Evolutionary conservation across 441 rosid genomes (phyloP), one percentile per base, ranked within the genome.

Genomic region (Geranium incanum): DNA sequence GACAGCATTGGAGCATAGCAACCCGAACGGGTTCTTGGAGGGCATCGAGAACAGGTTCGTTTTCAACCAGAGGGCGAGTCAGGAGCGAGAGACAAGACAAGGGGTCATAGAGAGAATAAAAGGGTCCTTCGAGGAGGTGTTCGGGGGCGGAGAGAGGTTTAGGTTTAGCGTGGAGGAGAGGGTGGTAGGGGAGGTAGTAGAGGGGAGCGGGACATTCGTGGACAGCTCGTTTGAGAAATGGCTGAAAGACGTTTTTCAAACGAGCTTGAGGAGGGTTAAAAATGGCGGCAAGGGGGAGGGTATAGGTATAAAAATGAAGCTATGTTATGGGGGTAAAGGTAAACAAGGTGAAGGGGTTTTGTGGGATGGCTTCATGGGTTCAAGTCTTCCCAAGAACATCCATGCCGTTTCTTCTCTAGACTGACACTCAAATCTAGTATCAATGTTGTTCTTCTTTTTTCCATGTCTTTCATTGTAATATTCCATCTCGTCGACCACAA

Each of bases 361-460:
- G 72, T 73, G 78, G 72, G 81, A 81, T 76, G 94, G 97, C 48
- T 92, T 78, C 80, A 82, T 80, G 90, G 87, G 84, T 78, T 80
- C 96, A 77, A 76, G 79, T 83, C 97, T 92, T 28, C 97, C 97
- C 74, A 80, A 82, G 78, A 81, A 82, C 78, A 89, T 92, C 87
- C 89, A 80, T 74, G n/a, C 11, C 12, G 82, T 88, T 82, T 81
- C 80, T 78, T 75, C 78, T 72, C 71, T 78, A 83, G 80, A 77
- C 63, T 88, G 81, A 83, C 2, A 18, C 5, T 38, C 5, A 23
- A 23, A 23, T 23, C 33, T 23, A 23, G 33, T 23, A 23, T 23
- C 55, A 48, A 48, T 45, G 12, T 45, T 11, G 55, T 9, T 0
- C 1, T 48, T 3, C 3, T 48, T 13, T 48, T 8, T 13, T 48